Evolutionary conservation across 352 stramenopile species (phyloP), one percentile per base, ranked within the genome.

Genomic region (Phytophthora pisi): DNA sequence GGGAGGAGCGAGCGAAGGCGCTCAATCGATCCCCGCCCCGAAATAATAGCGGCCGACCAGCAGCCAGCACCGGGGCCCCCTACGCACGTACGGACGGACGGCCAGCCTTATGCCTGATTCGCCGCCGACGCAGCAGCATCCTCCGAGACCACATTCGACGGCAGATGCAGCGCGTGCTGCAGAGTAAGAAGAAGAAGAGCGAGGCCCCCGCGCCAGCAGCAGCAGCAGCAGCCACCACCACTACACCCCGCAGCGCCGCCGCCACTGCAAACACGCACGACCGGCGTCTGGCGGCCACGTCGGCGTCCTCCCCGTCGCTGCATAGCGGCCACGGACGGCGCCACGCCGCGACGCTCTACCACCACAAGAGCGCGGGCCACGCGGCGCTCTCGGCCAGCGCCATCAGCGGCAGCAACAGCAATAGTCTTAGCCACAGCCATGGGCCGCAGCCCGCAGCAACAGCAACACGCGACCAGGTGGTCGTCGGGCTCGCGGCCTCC

Each of bases 401-500:
- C 31, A 9, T 13, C 31, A 38, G 31, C 31, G 13, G 1, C 31
- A 38, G 30, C 30, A 6, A 34, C 30, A 34, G 31, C 31, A 13
- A 15, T 13, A 38, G 31, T 30, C 26, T 30, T 30, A 30, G 26
- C 6, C 26, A 30, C 26, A 30, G 26, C 26, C 26, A 30, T 30
- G 26, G 26, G 26, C 26, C 26, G 26, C 26, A 30, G 26, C 26
- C 31, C 31, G 9, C 31, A 38, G 28, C 28, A 34, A 4, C 30
- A 34, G 30, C 30, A 6, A 34, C 30, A 34, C 61, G 43, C 3
- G 82, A 90, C 54, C 84, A 92, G 42, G 84, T 92, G 23, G 86
- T 94, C 11, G 83, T 92, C 6, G 86, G 86, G 7, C 84, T 94
- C 57, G 70, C 84, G 2, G 84, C 86, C 0, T 86, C 84, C 10